phyloP scores from a whole-genome alignment of 345 rosid species.

The Orychophragmus violaceus region DNA sequence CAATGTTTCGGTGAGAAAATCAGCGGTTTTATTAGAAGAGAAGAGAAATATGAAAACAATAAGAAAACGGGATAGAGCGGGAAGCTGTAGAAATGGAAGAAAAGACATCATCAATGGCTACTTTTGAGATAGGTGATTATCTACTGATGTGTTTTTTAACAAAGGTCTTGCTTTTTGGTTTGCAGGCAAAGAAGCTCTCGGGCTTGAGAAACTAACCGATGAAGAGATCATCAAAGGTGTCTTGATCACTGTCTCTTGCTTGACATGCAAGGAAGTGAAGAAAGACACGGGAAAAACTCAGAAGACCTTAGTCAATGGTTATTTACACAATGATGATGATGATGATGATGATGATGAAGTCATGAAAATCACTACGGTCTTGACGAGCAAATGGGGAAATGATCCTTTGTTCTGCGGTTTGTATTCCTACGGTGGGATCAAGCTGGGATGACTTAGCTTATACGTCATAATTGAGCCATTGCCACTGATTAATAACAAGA shows the following conservation, averaged over 20 bases:
- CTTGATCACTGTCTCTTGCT: constrained; percentile 47
- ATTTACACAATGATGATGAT: too few species aligned
- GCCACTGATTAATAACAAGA: constrained; percentile 38
- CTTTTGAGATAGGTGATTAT: too few species aligned
- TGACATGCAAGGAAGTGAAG: constrained; percentile 29
- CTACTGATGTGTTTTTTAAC: too few species aligned
- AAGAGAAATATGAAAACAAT: constrained; percentile 49
- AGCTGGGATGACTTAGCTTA: constrained; percentile 84
- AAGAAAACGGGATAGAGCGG: constrained; percentile 55
- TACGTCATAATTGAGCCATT: constrained; percentile 76
- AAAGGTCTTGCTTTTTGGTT: too few species aligned
- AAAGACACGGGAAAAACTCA: background rate
- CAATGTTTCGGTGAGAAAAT: constrained; percentile 47
- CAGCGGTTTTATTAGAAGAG: constrained; percentile 50
- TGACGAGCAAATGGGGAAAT: constrained; percentile 83
- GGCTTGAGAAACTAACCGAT: too few species aligned
- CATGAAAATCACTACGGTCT: constrained; percentile 41
- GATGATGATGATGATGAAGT: constrained; percentile 28
- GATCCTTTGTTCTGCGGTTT: constrained; percentile 87
- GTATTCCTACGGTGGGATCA: constrained; percentile 82
- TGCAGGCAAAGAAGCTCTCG: too few species aligned
- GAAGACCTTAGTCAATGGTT: constrained; percentile 35
- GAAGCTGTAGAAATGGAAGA: constrained; percentile 85
- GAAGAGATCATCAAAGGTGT: constrained; percentile 63
- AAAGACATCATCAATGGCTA: constrained; percentile 85